Evolutionary conservation across 2,329 filamentous ascomycete genomes (phyloP).

Genomic region (Thermothelomyces thermophilus): DNA sequence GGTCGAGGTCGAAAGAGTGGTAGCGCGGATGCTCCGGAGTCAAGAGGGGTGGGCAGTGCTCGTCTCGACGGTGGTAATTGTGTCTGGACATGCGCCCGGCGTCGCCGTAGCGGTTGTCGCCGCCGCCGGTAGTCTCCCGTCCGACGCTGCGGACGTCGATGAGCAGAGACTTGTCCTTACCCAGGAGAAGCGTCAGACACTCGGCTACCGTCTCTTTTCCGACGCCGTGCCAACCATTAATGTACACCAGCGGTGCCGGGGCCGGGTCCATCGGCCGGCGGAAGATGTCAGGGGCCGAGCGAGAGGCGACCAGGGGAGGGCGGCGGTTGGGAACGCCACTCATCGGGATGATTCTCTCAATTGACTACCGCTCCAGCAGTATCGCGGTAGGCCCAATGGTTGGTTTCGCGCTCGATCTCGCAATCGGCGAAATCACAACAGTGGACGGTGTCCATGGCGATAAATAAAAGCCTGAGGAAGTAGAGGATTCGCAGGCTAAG

Average conservation of each 20-base stretch:
- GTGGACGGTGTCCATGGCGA: not conserved
- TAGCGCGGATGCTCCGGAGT: conserved; percentile 20
- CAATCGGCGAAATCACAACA: not conserved
- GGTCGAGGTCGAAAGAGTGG: conserved; percentile 12
- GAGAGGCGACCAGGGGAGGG: conserved; percentile 3
- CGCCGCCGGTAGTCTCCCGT: not conserved
- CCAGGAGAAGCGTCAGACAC: conserved; percentile 28
- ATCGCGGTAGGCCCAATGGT: not conserved
- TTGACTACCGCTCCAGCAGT: not conserved
- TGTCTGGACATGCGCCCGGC: not conserved
- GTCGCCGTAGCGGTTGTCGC: not conserved
- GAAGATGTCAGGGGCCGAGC: conserved; percentile 15
- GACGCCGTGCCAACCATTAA: conserved; percentile 32
- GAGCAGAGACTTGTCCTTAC: conserved; percentile 28
- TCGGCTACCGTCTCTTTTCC: conserved; percentile 31
- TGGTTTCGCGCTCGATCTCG: not conserved
- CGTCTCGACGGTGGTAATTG: conserved; percentile 1
- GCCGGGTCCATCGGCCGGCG: conserved; percentile 18
- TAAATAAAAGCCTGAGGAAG: too few relatives aligned
- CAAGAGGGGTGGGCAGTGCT: conserved; percentile 8
- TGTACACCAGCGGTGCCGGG: conserved; percentile 28
- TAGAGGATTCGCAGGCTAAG: not conserved
- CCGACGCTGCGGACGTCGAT: conserved; percentile 20
- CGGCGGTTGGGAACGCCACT: not conserved
- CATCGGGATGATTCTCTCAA: not conserved